phyloP scores from a whole-genome alignment of 257 asterid genomes.

The Verbascum thapsus region DNA sequence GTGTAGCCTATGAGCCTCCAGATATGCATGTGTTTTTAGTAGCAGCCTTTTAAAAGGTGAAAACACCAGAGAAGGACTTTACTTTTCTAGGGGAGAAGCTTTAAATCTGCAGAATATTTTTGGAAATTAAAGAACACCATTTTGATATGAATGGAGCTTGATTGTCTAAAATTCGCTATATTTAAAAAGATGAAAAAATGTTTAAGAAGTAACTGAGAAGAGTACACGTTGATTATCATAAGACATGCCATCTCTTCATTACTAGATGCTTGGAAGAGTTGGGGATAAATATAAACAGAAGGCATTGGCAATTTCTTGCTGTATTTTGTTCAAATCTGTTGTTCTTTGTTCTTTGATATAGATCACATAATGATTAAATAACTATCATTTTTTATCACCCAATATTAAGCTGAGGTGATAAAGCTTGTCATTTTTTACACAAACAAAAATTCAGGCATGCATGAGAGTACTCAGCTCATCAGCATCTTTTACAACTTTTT shows the following conservation, averaged over 20 bases:
- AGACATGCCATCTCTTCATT: too few species aligned
- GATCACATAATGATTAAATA: neutral
- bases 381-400: neutral
- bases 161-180: neutral
- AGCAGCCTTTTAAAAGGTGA: neutral
- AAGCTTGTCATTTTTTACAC: neutral
- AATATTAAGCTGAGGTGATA: neutral
- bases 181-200: slow-evolving; percentile 4
- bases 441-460: neutral
- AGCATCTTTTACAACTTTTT: neutral
- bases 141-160: neutral
- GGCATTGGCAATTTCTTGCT: neutral
- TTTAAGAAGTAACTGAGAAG: neutral
- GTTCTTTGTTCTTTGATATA: neutral
- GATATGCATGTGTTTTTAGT: slow-evolving; percentile 19
- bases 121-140: neutral
- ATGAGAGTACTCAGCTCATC: too few species aligned
- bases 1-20: slow-evolving; percentile 17
- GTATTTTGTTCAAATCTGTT: neutral
- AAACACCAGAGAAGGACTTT: slow-evolving; percentile 7
- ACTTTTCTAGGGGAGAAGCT: slow-evolving; percentile 3
- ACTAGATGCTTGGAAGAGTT: neutral
- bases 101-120: neutral
- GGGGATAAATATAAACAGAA: neutral
- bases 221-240: too few species aligned